phyloP scores from a whole-genome alignment of 2,329 filamentous ascomycete genomes.

The Exophiala sp. region DNA sequence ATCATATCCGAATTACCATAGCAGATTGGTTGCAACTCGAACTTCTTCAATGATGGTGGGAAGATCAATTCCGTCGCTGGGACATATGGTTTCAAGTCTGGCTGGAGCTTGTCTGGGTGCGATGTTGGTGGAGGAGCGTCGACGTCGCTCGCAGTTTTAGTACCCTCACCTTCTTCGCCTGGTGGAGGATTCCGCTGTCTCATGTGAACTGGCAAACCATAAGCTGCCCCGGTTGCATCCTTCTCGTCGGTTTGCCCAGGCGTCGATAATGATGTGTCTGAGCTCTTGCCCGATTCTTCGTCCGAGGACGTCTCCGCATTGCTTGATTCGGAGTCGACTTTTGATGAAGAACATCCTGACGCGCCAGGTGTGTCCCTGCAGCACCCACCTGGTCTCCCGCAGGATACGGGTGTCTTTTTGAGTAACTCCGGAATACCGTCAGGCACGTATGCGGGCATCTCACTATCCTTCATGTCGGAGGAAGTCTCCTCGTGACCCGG shows the following conservation, averaged over 20 bases:
- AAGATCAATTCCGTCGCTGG: constrained; percentile 95
- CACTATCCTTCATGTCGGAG: constrained; percentile 66
- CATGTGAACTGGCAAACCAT: neutral
- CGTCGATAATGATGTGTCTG: neutral
- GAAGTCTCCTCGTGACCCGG: constrained; percentile 59
- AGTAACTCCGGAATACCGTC: neutral
- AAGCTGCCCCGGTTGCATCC: neutral
- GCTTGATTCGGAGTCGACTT: neutral
- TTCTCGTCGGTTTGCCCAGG: neutral
- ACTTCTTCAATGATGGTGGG: constrained; percentile 76
- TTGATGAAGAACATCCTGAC: neutral
- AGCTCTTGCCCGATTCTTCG: neutral
- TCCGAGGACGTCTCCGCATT: neutral
- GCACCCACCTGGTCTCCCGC: neutral
- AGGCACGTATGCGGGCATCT: neutral
- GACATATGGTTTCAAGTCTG: constrained; percentile 90
- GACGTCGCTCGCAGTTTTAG: constrained; percentile 24
- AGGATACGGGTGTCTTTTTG: neutral
- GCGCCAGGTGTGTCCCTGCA: neutral
- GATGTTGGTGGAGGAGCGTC: constrained; percentile 46
- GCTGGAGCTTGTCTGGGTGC: constrained; percentile 64
- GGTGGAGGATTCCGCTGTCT: neutral
- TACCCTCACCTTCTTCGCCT: neutral
- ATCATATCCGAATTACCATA: constrained; percentile 93
- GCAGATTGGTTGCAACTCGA: constrained; percentile 74